A percentile compares a stretch with the other conserved stretches of the same genome.
These are phyloP conservation scores for Calonectria pauciramosa DNA, from an alignment of 2,329 filamentous ascomycete genomes.

Conservation along the genomic window DNA sequence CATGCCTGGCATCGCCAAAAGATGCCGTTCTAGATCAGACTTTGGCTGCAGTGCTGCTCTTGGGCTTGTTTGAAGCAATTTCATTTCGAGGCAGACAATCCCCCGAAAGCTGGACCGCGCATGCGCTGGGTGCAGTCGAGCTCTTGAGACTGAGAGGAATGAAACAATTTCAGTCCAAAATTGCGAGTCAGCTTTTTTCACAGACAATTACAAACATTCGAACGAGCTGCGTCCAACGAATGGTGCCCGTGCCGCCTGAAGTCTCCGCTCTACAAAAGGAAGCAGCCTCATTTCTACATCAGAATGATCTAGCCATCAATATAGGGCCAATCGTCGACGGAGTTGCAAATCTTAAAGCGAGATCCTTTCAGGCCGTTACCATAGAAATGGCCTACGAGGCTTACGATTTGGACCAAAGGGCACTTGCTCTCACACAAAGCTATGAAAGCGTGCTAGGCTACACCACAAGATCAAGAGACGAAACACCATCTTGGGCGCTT, in stretches of 20 bases:
- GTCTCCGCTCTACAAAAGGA: conserved; percentile 35
- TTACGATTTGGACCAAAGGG: conserved; percentile 33
- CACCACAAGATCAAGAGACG: conserved; percentile 1
- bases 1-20: conserved; percentile 28
- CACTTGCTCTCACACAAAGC: conserved; percentile 13
- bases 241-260: conserved; percentile 34
- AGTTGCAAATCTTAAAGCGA: conserved; percentile 34
- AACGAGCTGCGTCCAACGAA: conserved; percentile 44
- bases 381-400: conserved; percentile 36
- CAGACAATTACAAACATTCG: conserved; percentile 47
- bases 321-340: conserved; percentile 35
- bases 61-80: conserved; percentile 47
- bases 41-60: conserved; percentile 43
- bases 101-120: conserved; percentile 44
- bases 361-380: background rate
- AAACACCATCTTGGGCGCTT: conserved; percentile 31
- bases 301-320: conserved; percentile 27
- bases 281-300: conserved; percentile 27
- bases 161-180: conserved; percentile 35
- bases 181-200: conserved; percentile 38
- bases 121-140: conserved; percentile 43
- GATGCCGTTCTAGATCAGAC: conserved; percentile 42
- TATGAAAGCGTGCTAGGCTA: conserved; percentile 14
- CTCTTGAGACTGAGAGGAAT: conserved; percentile 42
- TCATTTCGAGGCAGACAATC: conserved; percentile 40